Base-by-base conservation (phyloP, 2,329 filamentous ascomycete species). In the Ascochyta koolunga region DNA sequence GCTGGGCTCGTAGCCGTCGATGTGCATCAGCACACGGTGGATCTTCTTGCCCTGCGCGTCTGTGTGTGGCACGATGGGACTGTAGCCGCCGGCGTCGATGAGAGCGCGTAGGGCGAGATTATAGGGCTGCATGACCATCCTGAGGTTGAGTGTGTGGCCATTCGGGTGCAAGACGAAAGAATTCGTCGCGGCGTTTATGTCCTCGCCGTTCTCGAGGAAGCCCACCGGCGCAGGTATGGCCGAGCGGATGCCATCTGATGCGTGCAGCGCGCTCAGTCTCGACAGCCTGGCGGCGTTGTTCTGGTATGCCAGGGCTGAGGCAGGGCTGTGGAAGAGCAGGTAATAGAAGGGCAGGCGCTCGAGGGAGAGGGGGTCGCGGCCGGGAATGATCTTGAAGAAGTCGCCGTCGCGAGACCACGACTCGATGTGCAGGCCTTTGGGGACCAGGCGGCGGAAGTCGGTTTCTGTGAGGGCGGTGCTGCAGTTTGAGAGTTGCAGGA, bases 401-500 rank as follows among this genome's bases (percentile, higher is more conserved):
- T 85, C 84, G 50, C 79, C 80, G 9, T 76, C 68, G 16, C 72
- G 65, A 16, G 83, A 79, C 89, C 89, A 92, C 35, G 82, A 82
- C 57, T 88, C 85, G 29, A 93, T 82, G 62, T 89, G 85, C 48
- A 79, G 74, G 39, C 85, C 84, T 64, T 81, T 83, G 1, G 82
- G 82, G 5, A 85, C 81, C 16, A 92, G 74, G 50, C 89, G 86
- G 59, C 85, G 81, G 73, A 93, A 93, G 75, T 93, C 90, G 60
- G 82, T 83, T 62, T 87, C 83, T 18, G 79, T 78, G 37, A 93
- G 79, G 18, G 83, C 63, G 15, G 62, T 73, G 53, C 70, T 73
- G 56, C 70, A 73, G 33, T 84, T 82, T 18, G 78, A 78, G 32
- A 92, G 74, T 36, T 87, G 78, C 35, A 93, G 78, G 64, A 78